Base-by-base conservation (phyloP, 2,329 filamentous ascomycete genomes). In the Amesomyces nigricolor region DNA sequence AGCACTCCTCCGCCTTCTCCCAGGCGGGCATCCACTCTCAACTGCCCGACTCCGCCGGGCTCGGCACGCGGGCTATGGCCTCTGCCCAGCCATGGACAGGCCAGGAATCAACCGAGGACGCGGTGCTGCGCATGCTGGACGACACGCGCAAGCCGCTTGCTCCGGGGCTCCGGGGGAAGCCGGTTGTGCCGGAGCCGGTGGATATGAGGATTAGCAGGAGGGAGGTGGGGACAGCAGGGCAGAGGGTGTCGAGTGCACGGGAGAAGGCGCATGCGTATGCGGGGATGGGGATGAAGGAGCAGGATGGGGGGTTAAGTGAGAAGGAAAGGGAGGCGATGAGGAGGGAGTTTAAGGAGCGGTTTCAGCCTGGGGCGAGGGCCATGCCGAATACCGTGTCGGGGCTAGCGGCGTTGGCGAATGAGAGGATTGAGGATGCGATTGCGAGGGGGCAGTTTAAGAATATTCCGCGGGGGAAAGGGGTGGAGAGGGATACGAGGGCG, bases 371-470 rank as follows among this genome's bases (percentile, higher is more conserved):
- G 1, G 87, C 85, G 3, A 79, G 90, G 46, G 76, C 83, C 0
- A 81, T 95, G 70, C 89, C 91, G 1, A 87, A 85, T 54, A 85
- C 88, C 0, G 73, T 97, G 1, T 81, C 87, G 35, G 94, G 91
- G 0, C 75, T 99, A 13, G 81, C 87, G 4, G 88, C 88, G 0
- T 72, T 97, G 49, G 94, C 94, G 1, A 96, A 97, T 68, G 86
- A 96, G 71, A 71, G 64, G 19, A 97, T 99, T 58, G 92, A 96
- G 69, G 87, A 96, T 67, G 94, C 94, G 5, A 96, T 97, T 65
- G 87, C 90, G 1, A 78, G 91, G 32, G 94, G 94, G 0, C 88
- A 96, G 67, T 97, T 99, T 73, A 78, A 79, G 58, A 59, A 95
- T 63, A 87, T 99, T 11, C 85, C 83, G 7, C 80, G 91, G 2